Conservation (phyloP, 2,329 filamentous ascomycete species). For the Claviceps sp. region DNA sequence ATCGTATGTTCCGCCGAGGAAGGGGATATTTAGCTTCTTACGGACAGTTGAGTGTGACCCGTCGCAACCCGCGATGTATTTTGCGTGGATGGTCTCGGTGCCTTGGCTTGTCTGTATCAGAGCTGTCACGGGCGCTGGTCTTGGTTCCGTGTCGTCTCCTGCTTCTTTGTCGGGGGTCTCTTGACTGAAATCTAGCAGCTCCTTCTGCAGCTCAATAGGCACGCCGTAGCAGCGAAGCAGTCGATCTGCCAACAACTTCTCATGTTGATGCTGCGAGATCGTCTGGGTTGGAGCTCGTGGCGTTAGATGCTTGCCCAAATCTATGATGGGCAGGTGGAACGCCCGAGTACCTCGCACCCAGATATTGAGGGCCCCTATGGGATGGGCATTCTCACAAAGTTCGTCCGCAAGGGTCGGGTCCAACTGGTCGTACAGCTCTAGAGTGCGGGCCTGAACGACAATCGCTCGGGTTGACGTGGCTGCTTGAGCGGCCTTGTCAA, state of each 20-base stretch:
- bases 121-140: conserved; percentile 17
- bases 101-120: conserved; percentile 11
- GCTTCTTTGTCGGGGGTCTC: conserved; percentile 21
- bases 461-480: conserved; percentile 12
- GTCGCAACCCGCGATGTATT: conserved; percentile 1
- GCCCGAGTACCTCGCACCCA: not conserved
- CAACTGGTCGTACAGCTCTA: conserved; percentile 1
- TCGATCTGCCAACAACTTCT: conserved; percentile 34
- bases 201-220: conserved; percentile 8
- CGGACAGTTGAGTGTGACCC: conserved; percentile 1
- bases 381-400: not conserved
- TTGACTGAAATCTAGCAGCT: conserved; percentile 34
- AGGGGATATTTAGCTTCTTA: not conserved
- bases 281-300: not conserved
- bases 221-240: conserved; percentile 4
- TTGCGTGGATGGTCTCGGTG: conserved; percentile 19
- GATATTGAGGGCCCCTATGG: not conserved
- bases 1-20: conserved; percentile 1
- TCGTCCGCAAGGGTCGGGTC: not conserved
- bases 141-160: conserved; percentile 21
- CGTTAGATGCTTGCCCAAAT: not conserved
- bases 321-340: not conserved
- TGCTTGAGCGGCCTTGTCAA: conserved; percentile 35
- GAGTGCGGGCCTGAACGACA: not conserved
- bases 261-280: conserved; percentile 17